Evolutionary conservation across 1,284 basidiomycete species (phyloP).

Genomic region (Papiliotrema laurentii): DNA sequence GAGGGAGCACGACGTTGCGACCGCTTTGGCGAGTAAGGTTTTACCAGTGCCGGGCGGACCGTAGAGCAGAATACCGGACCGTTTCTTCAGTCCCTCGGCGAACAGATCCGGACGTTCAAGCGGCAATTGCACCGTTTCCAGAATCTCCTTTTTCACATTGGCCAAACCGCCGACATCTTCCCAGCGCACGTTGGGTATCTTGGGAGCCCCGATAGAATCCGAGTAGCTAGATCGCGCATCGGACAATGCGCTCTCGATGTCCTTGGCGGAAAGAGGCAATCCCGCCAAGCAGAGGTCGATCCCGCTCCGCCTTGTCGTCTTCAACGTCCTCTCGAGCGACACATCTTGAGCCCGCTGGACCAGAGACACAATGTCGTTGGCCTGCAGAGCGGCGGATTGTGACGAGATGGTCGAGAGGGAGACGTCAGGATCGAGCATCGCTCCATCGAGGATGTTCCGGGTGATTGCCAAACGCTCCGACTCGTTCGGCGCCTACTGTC

Average conservation of each 20-base stretch:
- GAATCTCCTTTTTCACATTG: constrained; percentile 83
- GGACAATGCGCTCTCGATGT: constrained; percentile 71
- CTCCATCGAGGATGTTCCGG: constrained; percentile 51
- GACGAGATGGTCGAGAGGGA: constrained; percentile 67
- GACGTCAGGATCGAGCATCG: constrained; percentile 68
- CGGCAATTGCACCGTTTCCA: constrained; percentile 95
- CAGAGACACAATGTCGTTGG: constrained; percentile 73
- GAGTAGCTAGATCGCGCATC: constrained; percentile 76
- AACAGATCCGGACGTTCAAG: constrained; percentile 93
- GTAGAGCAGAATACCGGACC: constrained; percentile 80
- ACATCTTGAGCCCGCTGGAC: constrained; percentile 60
- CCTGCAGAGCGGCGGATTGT: constrained; percentile 88
- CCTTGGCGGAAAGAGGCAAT: constrained; percentile 59
- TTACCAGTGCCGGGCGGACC: constrained; percentile 97
- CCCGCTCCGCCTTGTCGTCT: not conserved
- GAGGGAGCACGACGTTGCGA: constrained; percentile 85
- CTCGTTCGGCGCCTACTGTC: constrained; percentile 70
- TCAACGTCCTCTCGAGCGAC: constrained; percentile 55
- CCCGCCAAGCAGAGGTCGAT: constrained; percentile 52
- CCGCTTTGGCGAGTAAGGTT: constrained; percentile 87
- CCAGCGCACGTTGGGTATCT: constrained; percentile 95
- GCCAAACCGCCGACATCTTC: constrained; percentile 94
- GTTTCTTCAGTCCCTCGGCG: constrained; percentile 86
- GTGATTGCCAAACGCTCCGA: constrained; percentile 65
- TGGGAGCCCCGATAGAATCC: constrained; percentile 91